phyloP scores from a whole-genome alignment of 768 basidiomycete genomes.

The Boletus subparvulus region DNA sequence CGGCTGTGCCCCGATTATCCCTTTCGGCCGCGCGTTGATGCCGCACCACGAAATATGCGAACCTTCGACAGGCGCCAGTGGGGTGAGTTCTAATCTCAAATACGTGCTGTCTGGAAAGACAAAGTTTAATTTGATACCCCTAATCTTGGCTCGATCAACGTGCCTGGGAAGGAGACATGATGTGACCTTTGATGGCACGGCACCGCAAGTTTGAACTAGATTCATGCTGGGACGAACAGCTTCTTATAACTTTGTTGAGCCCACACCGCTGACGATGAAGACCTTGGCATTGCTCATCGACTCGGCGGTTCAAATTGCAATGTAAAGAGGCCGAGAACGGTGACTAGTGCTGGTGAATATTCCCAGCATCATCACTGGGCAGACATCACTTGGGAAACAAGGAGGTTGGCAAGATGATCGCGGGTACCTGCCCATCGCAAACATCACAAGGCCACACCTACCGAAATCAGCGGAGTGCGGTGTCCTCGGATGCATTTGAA shows the following conservation, averaged over 20 bases:
- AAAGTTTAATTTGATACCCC: conserved; percentile 3
- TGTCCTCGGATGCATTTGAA: background rate
- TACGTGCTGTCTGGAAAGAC: background rate
- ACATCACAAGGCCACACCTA: background rate
- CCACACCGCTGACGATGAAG: background rate
- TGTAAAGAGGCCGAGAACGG: background rate
- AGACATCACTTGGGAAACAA: background rate
- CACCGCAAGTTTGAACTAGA: background rate
- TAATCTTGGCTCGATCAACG: background rate
- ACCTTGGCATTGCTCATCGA: background rate
- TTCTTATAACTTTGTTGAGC: conserved; percentile 5
- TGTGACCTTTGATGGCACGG: background rate
- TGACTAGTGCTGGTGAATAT: background rate
- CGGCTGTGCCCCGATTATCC: background rate
- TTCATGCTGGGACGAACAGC: background rate
- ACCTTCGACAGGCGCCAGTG: background rate
- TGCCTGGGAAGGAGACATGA: background rate
- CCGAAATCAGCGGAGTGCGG: background rate
- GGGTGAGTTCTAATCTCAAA: background rate
- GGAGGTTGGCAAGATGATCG: background rate
- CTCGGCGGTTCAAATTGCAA: background rate
- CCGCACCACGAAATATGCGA: no score
- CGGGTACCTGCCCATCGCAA: background rate
- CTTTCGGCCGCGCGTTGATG: background rate
- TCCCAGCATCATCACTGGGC: background rate